A percentile compares a stretch with the other conserved stretches of the same genome.
phyloP scores from a whole-genome alignment of 345 rosid species.

The Gossypioides kirkii region DNA sequence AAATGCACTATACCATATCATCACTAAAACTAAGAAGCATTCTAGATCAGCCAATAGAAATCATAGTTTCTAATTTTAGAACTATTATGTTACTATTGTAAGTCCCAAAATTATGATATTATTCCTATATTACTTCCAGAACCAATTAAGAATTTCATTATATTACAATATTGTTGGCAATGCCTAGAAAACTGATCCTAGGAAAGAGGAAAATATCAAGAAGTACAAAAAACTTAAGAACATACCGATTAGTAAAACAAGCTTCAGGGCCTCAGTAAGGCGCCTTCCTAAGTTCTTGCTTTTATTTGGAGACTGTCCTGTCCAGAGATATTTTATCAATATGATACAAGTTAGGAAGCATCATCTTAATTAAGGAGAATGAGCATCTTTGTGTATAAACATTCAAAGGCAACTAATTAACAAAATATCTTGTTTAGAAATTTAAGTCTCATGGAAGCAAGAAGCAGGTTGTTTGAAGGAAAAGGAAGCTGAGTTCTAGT shows the following conservation, averaged over 20 bases:
- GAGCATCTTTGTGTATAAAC: background rate
- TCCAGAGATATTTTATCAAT: conserved; percentile 20
- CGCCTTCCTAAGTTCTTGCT: conserved; percentile 50
- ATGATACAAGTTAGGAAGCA: conserved; percentile 5
- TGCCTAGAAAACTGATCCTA: background rate
- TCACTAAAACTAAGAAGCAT: background rate
- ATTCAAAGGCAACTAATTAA: background rate
- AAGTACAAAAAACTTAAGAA: conserved; percentile 3
- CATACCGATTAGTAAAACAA: conserved; percentile 74
- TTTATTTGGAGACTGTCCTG: conserved; percentile 50
- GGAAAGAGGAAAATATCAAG: background rate
- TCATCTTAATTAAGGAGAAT: background rate
- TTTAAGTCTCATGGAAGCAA: background rate
- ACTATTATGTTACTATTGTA: background rate
- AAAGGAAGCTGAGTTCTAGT: background rate
- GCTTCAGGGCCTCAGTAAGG: conserved; percentile 79
- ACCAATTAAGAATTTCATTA: background rate
- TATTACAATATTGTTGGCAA: background rate
- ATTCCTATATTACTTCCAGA: background rate
- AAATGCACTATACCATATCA: background rate
- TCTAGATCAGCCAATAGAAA: background rate
- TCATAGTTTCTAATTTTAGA: background rate
- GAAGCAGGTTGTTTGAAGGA: background rate
- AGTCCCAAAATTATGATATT: background rate
- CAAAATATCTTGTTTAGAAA: background rate